These are phyloP conservation scores for Tuber microsphaerosporum DNA, from an alignment of 495 filamentous ascomycete genomes.

Conservation along the genomic window DNA sequence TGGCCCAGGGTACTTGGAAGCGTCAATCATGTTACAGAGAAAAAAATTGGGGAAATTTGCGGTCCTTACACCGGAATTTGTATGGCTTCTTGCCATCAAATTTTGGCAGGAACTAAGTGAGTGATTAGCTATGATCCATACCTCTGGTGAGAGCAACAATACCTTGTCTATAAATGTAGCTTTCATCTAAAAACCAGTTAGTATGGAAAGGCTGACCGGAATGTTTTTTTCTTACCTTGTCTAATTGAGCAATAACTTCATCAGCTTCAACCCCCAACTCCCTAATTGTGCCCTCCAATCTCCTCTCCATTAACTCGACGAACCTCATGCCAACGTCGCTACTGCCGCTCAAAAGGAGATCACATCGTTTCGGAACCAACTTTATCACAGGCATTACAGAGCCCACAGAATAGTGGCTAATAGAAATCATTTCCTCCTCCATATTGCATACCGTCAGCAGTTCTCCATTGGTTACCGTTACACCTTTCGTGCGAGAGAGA, in stretches of 20 bases:
- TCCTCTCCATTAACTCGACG: background rate
- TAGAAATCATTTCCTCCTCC: background rate
- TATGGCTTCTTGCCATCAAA: background rate
- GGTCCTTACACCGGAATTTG: background rate
- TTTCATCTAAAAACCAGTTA: background rate
- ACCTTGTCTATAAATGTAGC: conserved; percentile 1
- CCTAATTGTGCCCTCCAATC: background rate
- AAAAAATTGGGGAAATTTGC: background rate
- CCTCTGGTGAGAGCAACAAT: background rate
- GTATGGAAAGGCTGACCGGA: background rate
- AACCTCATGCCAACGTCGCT: conserved; percentile 2
- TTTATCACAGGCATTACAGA: background rate
- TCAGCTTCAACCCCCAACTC: background rate
- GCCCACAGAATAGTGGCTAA: background rate
- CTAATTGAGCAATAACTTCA: background rate
- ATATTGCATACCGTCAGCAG: background rate
- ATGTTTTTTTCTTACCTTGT: background rate
- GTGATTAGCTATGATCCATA: background rate
- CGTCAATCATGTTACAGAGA: background rate
- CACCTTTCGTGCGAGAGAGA: background rate
- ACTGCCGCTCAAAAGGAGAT: background rate
- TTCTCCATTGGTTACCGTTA: background rate
- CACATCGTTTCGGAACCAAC: background rate
- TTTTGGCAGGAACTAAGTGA: background rate
- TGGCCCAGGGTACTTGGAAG: background rate